phyloP scores from a whole-genome alignment of 2,329 filamentous ascomycete species.

The Verticillium dahliae region DNA sequence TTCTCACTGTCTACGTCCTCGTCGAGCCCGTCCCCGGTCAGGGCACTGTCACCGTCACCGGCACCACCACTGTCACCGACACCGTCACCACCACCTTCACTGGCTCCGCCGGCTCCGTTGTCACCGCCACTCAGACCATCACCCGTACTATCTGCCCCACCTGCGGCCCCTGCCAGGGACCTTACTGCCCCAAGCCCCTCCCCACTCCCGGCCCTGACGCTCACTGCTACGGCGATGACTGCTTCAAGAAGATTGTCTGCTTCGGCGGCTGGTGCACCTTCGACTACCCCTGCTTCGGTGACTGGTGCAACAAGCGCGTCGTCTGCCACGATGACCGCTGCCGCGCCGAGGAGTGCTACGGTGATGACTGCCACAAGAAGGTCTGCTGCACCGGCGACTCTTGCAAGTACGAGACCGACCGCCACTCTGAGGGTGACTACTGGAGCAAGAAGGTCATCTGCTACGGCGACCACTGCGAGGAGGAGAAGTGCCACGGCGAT shows the following conservation, averaged over 20 bases:
- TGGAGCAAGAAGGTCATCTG: constrained; percentile 24
- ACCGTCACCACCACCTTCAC: neutral
- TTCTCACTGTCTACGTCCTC: constrained; percentile 1
- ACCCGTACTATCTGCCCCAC: neutral
- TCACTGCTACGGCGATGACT: constrained; percentile 13
- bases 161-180: constrained; percentile 3
- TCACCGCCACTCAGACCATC: neutral
- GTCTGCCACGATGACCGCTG: constrained; percentile 9
- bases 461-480: constrained; percentile 21
- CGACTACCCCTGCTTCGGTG: constrained; percentile 19
- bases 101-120: neutral
- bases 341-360: constrained; percentile 3
- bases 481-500: constrained; percentile 19
- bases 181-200: constrained; percentile 3
- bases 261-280: constrained; percentile 24
- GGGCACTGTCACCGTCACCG: neutral
- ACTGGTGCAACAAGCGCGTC: constrained; percentile 11
- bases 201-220: neutral
- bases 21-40: neutral
- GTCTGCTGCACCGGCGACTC: constrained; percentile 19
- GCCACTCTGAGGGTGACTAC: constrained; percentile 14
- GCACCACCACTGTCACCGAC: neutral
- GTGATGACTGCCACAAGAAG: constrained; percentile 6
- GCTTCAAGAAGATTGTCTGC: constrained; percentile 24
- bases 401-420: constrained; percentile 18